A percentile compares a stretch with the other conserved stretches of the same genome.
These are phyloP conservation scores for Mucor irregularis DNA, from an alignment of 371 early-diverging fungal genomes.

Conservation along the genomic window DNA sequence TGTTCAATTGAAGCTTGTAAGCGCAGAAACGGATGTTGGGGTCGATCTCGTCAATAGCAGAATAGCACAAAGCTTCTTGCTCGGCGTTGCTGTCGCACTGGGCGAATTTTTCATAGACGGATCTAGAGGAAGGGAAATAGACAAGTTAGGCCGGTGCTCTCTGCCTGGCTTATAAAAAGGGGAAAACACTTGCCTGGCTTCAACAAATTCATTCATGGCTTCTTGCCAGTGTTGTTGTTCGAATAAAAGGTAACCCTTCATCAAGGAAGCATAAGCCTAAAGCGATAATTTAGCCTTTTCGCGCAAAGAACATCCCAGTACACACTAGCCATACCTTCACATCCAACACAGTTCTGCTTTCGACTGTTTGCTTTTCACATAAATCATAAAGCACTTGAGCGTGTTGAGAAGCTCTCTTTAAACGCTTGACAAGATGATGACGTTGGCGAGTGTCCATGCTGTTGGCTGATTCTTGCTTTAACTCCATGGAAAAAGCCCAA, in stretches of 20 bases:
- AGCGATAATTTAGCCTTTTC: background rate
- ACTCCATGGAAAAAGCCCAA: slow-evolving; percentile 82
- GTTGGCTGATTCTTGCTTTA: slow-evolving; percentile 60
- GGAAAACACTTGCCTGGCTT: slow-evolving; percentile 43
- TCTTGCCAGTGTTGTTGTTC: slow-evolving; percentile 74
- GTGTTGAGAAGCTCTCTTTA: slow-evolving; percentile 63
- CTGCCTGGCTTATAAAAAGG: too few relatives aligned
- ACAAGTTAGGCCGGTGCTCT: background rate
- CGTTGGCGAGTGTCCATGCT: slow-evolving; percentile 68
- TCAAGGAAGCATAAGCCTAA: slow-evolving; percentile 71
- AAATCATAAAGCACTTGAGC: slow-evolving; percentile 54
- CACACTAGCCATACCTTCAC: slow-evolving; percentile 47
- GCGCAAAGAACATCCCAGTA: background rate
- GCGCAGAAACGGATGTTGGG: slow-evolving; percentile 83
- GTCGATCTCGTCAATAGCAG: slow-evolving; percentile 76
- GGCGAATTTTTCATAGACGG: slow-evolving; percentile 71
- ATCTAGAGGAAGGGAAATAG: slow-evolving; percentile 25
- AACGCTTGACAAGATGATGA: slow-evolving; percentile 63
- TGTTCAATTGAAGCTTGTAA: slow-evolving; percentile 63
- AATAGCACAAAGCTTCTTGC: slow-evolving; percentile 66
- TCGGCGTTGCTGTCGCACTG: slow-evolving; percentile 46
- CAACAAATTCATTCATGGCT: slow-evolving; percentile 65
- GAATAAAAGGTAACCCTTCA: slow-evolving; percentile 68
- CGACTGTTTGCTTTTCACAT: slow-evolving; percentile 57
- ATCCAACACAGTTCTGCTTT: slow-evolving; percentile 58